Conservation (phyloP, 805 yeast genomes). For the Suhomyces sp. region DNA sequence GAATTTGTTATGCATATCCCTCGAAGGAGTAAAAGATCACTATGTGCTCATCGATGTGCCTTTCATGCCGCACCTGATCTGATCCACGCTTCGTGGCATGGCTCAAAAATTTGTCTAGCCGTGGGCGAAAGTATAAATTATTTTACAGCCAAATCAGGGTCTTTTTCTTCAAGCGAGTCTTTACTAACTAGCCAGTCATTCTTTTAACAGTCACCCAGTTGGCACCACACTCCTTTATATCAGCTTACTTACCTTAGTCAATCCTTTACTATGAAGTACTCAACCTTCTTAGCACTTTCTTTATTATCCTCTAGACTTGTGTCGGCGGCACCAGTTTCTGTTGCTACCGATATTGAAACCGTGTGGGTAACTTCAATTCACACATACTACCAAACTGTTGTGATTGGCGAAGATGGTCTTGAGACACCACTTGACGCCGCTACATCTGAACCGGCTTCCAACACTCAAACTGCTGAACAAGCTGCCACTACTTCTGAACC, state of each 20-base stretch:
- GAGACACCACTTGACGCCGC: constrained; percentile 5
- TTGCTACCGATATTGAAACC: constrained; percentile 15
- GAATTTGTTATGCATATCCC: not conserved
- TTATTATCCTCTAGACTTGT: constrained; percentile 11
- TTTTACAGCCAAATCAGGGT: not conserved
- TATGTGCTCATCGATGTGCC: not conserved
- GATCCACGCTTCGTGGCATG: not conserved
- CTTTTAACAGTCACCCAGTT: not conserved
- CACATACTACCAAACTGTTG: constrained; percentile 15
- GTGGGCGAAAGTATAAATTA: not conserved
- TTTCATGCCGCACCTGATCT: not conserved
- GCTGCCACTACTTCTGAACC: constrained; percentile 6
- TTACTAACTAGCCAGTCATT: constrained; percentile 1
- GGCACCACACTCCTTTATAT: not conserved
- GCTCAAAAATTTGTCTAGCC: not conserved
- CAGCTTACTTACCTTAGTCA: constrained; percentile 3
- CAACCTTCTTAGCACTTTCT: constrained; percentile 14
- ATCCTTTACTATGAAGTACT: constrained; percentile 16
- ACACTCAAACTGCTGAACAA: constrained; percentile 8
- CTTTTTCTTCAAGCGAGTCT: not conserved
- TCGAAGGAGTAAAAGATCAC: not conserved
- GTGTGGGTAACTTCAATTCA: constrained; percentile 23
- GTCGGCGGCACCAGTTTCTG: constrained; percentile 26
- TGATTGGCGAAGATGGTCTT: constrained; percentile 12
- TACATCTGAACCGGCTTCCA: constrained; percentile 12